A percentile compares a stretch with the other conserved stretches of the same genome.
Evolutionary conservation across 2,329 filamentous ascomycete species (phyloP).

Genomic region (Blastomyces gilchristii): DNA sequence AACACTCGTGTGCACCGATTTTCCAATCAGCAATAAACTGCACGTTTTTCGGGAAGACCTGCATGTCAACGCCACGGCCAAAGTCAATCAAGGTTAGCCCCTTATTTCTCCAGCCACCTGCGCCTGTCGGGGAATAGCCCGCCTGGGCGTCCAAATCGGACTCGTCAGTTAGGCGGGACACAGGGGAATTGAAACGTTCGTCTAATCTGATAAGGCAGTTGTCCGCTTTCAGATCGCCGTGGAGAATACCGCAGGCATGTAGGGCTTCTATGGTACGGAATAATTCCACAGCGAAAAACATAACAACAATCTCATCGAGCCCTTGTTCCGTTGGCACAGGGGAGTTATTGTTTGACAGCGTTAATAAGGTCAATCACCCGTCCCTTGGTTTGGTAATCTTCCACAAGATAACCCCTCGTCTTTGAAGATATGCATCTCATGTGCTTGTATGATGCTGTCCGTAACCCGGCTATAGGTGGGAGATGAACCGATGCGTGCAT

Average conservation of each 20-base stretch:
- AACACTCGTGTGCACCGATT: slow-evolving; percentile 74
- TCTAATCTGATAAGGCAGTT: slow-evolving; percentile 87
- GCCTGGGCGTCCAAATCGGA: slow-evolving; percentile 23
- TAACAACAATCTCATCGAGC: slow-evolving; percentile 83
- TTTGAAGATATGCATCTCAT: slow-evolving; percentile 84
- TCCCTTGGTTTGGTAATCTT: slow-evolving; percentile 84
- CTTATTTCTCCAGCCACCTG: slow-evolving; percentile 66
- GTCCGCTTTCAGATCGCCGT: slow-evolving; percentile 91
- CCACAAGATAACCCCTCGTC: slow-evolving; percentile 82
- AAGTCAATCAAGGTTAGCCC: slow-evolving; percentile 89
- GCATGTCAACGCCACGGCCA: slow-evolving; percentile 89
- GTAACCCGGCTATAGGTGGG: slow-evolving; percentile 55
- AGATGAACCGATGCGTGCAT: slow-evolving; percentile 55
- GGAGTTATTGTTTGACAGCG: slow-evolving; percentile 48
- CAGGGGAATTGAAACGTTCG: slow-evolving; percentile 34
- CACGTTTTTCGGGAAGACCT: slow-evolving; percentile 62
- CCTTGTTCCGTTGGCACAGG: slow-evolving; percentile 45
- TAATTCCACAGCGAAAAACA: slow-evolving; percentile 92
- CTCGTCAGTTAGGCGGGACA: slow-evolving; percentile 24
- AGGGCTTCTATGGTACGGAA: slow-evolving; percentile 81
- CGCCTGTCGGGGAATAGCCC: slow-evolving; percentile 63
- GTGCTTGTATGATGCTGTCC: slow-evolving; percentile 68
- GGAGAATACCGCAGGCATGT: slow-evolving; percentile 67
- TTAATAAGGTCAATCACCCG: slow-evolving; percentile 94
- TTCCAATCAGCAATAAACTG: slow-evolving; percentile 96